Percentiles rank a stretch among this genome's conserved stretches.
These are phyloP conservation scores for Lactifluus volemus DNA, from an alignment of 768 basidiomycete genomes.

Conservation along the genomic window DNA sequence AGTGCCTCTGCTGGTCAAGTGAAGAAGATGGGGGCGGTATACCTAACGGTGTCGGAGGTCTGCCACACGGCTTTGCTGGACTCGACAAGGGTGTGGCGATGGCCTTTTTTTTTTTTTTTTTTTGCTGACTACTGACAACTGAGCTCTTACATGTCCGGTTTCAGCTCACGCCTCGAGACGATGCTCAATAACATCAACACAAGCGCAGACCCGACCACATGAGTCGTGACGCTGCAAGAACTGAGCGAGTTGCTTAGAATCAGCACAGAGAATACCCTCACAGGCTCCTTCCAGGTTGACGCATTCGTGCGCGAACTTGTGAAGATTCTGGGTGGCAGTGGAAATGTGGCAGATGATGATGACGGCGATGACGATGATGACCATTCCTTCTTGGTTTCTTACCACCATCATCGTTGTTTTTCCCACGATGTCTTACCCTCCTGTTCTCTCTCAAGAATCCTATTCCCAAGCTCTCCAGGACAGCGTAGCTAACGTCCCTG, in stretches of 20 bases:
- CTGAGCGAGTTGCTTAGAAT: conserved; percentile 91
- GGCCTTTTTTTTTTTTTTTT: too few relatives aligned
- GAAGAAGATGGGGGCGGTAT: too few relatives aligned
- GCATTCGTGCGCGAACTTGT: conserved; percentile 88
- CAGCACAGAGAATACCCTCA: conserved; percentile 93
- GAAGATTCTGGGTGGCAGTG: conserved; percentile 77
- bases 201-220: conserved; percentile 75
- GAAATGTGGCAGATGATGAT: conserved; percentile 61
- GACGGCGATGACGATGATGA: conserved; percentile 59
- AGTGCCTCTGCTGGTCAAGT: too few relatives aligned
- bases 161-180: conserved; percentile 80
- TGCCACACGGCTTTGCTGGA: conserved; percentile 19
- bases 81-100: conserved; percentile 65
- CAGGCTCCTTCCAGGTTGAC: conserved; percentile 90
- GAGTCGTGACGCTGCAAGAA: conserved; percentile 87
- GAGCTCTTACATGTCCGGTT: conserved; percentile 88
- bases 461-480: too few relatives aligned
- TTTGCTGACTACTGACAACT: conserved; percentile 83
- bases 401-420: too few relatives aligned
- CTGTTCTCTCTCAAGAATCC: too few relatives aligned
- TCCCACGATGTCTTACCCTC: too few relatives aligned
- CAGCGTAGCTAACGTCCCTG: too few relatives aligned
- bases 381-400: too few relatives aligned
- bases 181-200: conserved; percentile 85
- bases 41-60: too few relatives aligned